Evolutionary conservation across 1,284 basidiomycete species (phyloP).

Genomic region (Neotropicomus parvogracilis): DNA sequence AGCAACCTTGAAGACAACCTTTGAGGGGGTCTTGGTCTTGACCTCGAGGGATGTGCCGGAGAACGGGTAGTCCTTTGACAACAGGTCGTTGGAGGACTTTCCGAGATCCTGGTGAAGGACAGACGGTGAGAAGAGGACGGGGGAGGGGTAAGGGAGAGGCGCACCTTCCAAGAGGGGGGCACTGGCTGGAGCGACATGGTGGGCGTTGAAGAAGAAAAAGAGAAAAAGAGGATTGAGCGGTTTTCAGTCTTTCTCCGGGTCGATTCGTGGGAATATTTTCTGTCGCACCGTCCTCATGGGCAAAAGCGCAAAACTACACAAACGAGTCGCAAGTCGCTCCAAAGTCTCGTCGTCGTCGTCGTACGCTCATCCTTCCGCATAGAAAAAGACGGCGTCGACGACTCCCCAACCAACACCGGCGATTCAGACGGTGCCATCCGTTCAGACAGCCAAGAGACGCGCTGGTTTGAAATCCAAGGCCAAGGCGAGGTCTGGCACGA

Average conservation of each 20-base stretch:
- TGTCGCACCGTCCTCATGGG: constrained; percentile 27
- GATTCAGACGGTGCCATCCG: constrained; percentile 4
- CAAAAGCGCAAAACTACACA: constrained; percentile 41
- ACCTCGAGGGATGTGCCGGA: constrained; percentile 78
- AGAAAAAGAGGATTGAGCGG: not conserved
- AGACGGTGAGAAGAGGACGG: not conserved
- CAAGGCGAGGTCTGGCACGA: constrained; percentile 35
- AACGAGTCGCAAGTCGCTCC: constrained; percentile 35
- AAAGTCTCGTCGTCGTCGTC: not conserved
- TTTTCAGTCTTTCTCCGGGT: constrained; percentile 24
- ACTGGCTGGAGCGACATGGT: constrained; percentile 83
- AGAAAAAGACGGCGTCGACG: constrained; percentile 29
- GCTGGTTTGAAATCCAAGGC: constrained; percentile 42
- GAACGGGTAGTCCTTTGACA: constrained; percentile 93
- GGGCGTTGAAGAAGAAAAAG: constrained; percentile 11
- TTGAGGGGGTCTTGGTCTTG: constrained; percentile 92
- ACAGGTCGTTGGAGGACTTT: constrained; percentile 94
- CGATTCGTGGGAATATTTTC: constrained; percentile 30
- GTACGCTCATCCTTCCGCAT: not conserved
- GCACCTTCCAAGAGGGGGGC: constrained; percentile 90
- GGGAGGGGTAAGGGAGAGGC: constrained; percentile 10
- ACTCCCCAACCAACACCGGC: not conserved
- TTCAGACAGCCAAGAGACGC: constrained; percentile 39
- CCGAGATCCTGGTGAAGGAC: constrained; percentile 72
- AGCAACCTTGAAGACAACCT: constrained; percentile 85